Percentiles rank a stretch among this genome's conserved stretches.
phyloP scores from a whole-genome alignment of 1,284 basidiomycete genomes.

The Moesziomyces parantarcticus region DNA sequence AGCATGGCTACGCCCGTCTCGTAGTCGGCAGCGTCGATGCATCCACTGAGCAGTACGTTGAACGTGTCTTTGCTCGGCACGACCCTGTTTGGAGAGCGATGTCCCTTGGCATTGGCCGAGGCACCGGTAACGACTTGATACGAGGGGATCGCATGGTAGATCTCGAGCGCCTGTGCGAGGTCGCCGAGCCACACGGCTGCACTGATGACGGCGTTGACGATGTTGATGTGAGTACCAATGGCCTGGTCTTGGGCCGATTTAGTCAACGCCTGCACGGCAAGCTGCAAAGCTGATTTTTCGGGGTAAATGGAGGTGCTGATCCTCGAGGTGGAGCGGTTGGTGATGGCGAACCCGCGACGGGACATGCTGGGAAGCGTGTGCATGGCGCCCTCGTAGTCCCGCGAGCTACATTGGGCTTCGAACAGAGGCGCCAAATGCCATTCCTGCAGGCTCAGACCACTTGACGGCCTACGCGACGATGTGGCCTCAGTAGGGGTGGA shows the following conservation, averaged over 20 bases:
- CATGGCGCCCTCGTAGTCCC: conserved; percentile 41
- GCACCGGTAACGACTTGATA: conserved; percentile 2
- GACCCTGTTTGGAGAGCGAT: not conserved
- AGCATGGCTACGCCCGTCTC: conserved; percentile 33
- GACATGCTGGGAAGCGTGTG: conserved; percentile 17
- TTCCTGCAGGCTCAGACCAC: conserved; percentile 27
- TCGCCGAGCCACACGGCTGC: conserved; percentile 37
- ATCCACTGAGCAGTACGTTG: conserved; percentile 40
- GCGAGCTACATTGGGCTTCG: conserved; percentile 47
- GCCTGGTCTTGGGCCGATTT: conserved; percentile 5
- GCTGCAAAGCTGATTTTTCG: conserved; percentile 9
- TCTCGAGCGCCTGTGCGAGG: conserved; percentile 28
- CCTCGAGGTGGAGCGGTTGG: conserved; percentile 9
- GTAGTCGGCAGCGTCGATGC: conserved; percentile 38
- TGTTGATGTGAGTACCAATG: conserved; percentile 18
- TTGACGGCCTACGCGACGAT: not conserved
- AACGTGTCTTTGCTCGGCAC: conserved; percentile 38
- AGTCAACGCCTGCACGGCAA: conserved; percentile 23
- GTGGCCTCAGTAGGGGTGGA: not conserved
- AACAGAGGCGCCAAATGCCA: conserved; percentile 57
- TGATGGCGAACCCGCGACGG: conserved; percentile 9
- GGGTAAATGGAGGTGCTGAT: conserved; percentile 36
- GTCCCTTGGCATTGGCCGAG: not conserved
- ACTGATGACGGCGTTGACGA: conserved; percentile 38
- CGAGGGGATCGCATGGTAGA: conserved; percentile 29